Conservation (phyloP, 257 asterid genomes). For the Primulina tabacum region DNA sequence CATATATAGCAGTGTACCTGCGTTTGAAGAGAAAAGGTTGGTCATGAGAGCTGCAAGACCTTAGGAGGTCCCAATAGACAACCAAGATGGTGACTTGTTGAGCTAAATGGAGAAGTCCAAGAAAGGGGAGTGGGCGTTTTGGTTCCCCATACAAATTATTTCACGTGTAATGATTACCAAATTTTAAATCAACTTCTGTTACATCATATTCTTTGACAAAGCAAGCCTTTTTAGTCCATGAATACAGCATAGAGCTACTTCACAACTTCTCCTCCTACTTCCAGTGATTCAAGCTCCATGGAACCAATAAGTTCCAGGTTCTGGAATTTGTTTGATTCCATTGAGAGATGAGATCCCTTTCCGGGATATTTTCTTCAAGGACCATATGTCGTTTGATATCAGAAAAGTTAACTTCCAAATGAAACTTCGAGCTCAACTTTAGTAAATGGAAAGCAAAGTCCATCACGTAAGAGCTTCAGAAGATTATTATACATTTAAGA, state of each 20-base stretch:
- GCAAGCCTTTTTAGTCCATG: slow-evolving; percentile 8
- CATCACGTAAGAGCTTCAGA: slow-evolving; percentile 3
- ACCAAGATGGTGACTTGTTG: not conserved
- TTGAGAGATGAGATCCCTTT: not conserved
- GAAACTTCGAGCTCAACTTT: not conserved
- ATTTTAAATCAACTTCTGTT: not conserved
- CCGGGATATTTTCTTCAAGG: not conserved
- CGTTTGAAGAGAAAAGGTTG: slow-evolving; percentile 19
- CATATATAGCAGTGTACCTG: slow-evolving; percentile 73
- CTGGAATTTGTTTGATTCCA: slow-evolving; percentile 16
- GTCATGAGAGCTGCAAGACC: not conserved
- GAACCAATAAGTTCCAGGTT: slow-evolving; percentile 1
- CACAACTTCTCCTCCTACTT: not conserved
- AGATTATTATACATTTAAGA: not conserved
- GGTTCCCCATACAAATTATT: not conserved
- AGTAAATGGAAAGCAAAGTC: not conserved
- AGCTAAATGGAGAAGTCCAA: slow-evolving; percentile 10
- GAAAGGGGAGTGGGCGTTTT: not conserved
- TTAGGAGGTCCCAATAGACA: not conserved
- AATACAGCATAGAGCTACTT: slow-evolving; percentile 7
- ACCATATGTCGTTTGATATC: not conserved
- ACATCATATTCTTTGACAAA: slow-evolving; percentile 1
- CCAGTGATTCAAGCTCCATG: not conserved
- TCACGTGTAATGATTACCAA: slow-evolving; percentile 16
- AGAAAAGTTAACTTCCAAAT: not conserved